phyloP scores from a whole-genome alignment of 192 early-diverging fungal genomes.

The Podila horticola region DNA sequence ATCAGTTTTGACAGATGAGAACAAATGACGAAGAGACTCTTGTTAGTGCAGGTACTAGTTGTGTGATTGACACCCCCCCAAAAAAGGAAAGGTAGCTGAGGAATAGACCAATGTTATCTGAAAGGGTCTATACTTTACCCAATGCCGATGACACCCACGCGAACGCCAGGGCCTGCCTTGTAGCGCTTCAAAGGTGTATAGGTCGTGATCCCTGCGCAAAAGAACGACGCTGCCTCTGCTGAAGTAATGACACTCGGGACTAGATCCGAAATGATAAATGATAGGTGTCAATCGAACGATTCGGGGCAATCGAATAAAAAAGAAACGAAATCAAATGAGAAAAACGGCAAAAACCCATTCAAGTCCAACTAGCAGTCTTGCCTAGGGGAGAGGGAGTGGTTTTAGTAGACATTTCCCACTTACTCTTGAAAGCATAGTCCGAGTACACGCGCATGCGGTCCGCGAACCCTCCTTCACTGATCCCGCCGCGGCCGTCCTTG shows the following conservation, averaged over 20 bases:
- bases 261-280: not conserved
- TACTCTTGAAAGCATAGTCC: conserved; percentile 71
- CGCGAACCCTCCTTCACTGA: conserved; percentile 51
- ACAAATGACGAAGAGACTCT: too few relatives aligned
- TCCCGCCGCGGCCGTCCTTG: conserved; percentile 64
- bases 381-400: too few relatives aligned
- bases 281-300: too few relatives aligned
- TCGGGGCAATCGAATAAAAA: too few relatives aligned
- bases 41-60: too few relatives aligned
- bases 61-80: not conserved
- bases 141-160: conserved; percentile 70
- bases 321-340: too few relatives aligned
- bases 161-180: conserved; percentile 51
- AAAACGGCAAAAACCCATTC: not conserved
- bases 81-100: too few relatives aligned
- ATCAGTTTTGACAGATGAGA: too few relatives aligned
- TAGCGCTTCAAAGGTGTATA: conserved; percentile 63
- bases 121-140: conserved; percentile 32
- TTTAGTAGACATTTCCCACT: conserved; percentile 22
- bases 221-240: conserved; percentile 70
- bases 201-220: conserved; percentile 89
- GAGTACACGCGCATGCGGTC: conserved; percentile 65
- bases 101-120: not conserved
- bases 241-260: conserved; percentile 10
- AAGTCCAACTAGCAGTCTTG: not conserved